Evolutionary conservation across 805 yeast genomes (phyloP), one percentile per base, ranked within the genome.

Genomic region (Zygoascus flipseniorum): DNA sequence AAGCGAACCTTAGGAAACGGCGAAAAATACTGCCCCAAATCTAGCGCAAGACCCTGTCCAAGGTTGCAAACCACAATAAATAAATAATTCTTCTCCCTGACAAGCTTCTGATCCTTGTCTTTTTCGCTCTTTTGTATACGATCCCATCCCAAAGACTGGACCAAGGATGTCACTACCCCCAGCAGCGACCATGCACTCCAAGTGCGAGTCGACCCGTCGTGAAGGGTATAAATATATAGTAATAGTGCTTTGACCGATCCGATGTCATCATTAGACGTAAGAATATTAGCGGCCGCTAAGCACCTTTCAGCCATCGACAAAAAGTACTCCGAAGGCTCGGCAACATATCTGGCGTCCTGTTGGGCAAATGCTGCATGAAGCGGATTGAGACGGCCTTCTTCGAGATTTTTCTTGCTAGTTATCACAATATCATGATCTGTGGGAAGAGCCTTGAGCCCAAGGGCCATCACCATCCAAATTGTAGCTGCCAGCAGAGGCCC

Each of bases 161-260:
- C 54, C 9, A 49, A 43, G 19, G 45, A 32, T n/a, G 39, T 31
- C n/a, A 56, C 57, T 43, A 54, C 37, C 13, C 57, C 57, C 39
- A 54, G 49, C 9, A 54, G 32, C 10, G 52, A 39, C 57, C 57
- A 54, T 41, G 53, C 48, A 11, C 28, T 31, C 52, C 55, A 52
- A 32, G 52, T 52, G 4, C 55, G 23, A 31, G 52, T 54, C 16
- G 53, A 41, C 8, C 55, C 55, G 43, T 52, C 55, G 20, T 52
- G 55, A 16, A 52, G 32, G 16, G 52, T 42, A 19, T 32, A 20
- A n/a, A 52, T 43, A 43, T 52, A 52, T 20, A 52, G 41, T 28
- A 52, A 31, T 2, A 52, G 31, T 13, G 42, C 48, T n/a, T 23
- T 43, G 8, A 52, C 31, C 16, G 49, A 31, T 23, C 39, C 54